Conservation (phyloP, 352 stramenopile species). For the Globisporangium barbulae region DNA sequence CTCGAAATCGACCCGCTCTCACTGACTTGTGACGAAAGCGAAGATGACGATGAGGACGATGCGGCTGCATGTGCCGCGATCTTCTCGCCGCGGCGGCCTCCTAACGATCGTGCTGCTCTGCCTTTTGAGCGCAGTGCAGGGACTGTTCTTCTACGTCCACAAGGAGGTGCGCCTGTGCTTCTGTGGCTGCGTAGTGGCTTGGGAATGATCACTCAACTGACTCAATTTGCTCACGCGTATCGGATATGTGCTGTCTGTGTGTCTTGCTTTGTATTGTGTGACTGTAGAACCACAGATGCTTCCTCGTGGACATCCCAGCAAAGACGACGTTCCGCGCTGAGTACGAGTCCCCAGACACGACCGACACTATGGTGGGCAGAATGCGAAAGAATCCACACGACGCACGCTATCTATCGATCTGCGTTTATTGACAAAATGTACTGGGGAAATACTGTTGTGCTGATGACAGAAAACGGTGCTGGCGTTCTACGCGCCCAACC, state of each 20-base stretch:
- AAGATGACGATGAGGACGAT: neutral
- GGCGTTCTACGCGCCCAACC: slow-evolving; percentile 53
- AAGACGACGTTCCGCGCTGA: slow-evolving; percentile 74
- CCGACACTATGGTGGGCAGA: slow-evolving; percentile 49
- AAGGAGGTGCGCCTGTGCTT: slow-evolving; percentile 35
- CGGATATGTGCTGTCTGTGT: slow-evolving; percentile 1
- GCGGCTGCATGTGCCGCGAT: neutral
- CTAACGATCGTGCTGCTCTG: slow-evolving; percentile 28
- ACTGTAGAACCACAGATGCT: slow-evolving; percentile 40
- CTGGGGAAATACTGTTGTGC: neutral
- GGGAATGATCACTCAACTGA: neutral
- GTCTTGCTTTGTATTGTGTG: neutral
- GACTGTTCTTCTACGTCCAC: slow-evolving; percentile 62
- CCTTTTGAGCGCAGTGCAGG: slow-evolving; percentile 18
- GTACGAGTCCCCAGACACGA: slow-evolving; percentile 86
- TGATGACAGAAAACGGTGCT: slow-evolving; percentile 52
- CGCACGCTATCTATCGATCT: no score
- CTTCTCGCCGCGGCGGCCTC: neutral
- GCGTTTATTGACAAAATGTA: neutral
- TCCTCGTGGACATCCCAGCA: slow-evolving; percentile 71
- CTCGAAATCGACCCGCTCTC: neutral
- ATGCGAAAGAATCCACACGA: no score
- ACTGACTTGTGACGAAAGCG: slow-evolving; percentile 3
- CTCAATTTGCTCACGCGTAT: neutral
- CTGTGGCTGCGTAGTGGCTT: neutral